phyloP scores from a whole-genome alignment of 2,329 filamentous ascomycete genomes.

The Aspergillus piperis region DNA sequence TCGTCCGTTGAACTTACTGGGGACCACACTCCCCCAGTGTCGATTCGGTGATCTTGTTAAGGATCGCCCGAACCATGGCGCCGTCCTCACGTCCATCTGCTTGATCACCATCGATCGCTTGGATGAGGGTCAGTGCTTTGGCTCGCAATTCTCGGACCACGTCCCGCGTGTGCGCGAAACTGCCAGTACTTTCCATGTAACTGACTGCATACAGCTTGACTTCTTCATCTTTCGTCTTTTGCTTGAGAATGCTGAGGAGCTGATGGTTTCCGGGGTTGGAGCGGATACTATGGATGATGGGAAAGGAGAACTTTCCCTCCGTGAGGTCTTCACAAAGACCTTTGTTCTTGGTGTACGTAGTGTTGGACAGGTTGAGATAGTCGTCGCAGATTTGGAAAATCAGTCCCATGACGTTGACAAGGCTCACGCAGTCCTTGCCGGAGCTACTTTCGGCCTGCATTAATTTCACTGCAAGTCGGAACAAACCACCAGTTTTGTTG shows the following conservation, averaged over 20 bases:
- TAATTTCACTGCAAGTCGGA: slow-evolving; percentile 48
- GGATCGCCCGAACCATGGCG: slow-evolving; percentile 63
- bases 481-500: slow-evolving; percentile 53
- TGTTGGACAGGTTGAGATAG: slow-evolving; percentile 77
- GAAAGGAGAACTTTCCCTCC: slow-evolving; percentile 96
- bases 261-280: slow-evolving; percentile 63
- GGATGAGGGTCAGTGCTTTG: slow-evolving; percentile 63
- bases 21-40: slow-evolving; percentile 32
- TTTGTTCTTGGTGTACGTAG: slow-evolving; percentile 83
- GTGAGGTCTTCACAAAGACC: slow-evolving; percentile 93
- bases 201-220: slow-evolving; percentile 88
- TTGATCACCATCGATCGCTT: slow-evolving; percentile 57
- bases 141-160: slow-evolving; percentile 66
- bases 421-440: slow-evolving; percentile 52
- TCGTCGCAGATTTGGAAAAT: slow-evolving; percentile 62
- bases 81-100: slow-evolving; percentile 56
- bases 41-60: slow-evolving; percentile 63
- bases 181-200: slow-evolving; percentile 89
- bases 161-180: slow-evolving; percentile 78
- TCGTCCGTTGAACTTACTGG: slow-evolving; percentile 4
- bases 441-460: slow-evolving; percentile 47
- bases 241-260: slow-evolving; percentile 87
- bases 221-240: slow-evolving; percentile 81
- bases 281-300: slow-evolving; percentile 87
- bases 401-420: slow-evolving; percentile 64